Conservation (phyloP, 1,284 basidiomycete genomes). For the Cryptococcus neoformans region DNA sequence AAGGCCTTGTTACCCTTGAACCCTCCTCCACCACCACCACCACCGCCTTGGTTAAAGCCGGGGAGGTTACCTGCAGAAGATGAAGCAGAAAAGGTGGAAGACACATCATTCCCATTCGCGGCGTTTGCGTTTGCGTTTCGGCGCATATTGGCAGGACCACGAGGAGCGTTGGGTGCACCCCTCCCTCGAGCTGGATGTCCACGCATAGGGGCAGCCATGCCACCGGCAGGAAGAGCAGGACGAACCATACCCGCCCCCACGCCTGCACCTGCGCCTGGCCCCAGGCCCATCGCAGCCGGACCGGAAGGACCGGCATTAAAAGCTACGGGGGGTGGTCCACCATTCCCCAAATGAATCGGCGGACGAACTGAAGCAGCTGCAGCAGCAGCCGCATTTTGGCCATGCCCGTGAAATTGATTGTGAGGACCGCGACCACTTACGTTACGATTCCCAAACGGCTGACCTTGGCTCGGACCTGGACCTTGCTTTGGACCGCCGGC, state of each 20-base stretch:
- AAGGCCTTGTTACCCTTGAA: background rate
- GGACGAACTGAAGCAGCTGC: conserved; percentile 10
- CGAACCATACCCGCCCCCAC: background rate
- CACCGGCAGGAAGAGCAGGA: conserved; percentile 43
- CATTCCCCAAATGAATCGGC: conserved; percentile 30
- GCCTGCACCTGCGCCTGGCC: no score
- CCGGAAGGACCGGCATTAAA: background rate
- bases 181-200: conserved; percentile 14
- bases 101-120: no score
- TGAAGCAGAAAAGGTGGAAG: background rate
- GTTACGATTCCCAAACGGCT: conserved; percentile 33
- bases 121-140: conserved; percentile 1
- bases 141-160: conserved; percentile 26
- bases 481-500: background rate
- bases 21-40: background rate
- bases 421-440: conserved; percentile 13
- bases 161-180: conserved; percentile 22
- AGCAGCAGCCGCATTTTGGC: no score
- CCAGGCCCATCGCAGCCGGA: background rate
- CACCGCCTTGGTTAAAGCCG: background rate
- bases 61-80: background rate
- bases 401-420: no score
- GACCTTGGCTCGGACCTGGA: background rate
- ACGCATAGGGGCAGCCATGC: conserved; percentile 14
- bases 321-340: conserved; percentile 27